These are phyloP conservation scores for Sphaerobolus stellatus DNA, from an alignment of 1,284 basidiomycete species.

Conservation along the genomic window DNA sequence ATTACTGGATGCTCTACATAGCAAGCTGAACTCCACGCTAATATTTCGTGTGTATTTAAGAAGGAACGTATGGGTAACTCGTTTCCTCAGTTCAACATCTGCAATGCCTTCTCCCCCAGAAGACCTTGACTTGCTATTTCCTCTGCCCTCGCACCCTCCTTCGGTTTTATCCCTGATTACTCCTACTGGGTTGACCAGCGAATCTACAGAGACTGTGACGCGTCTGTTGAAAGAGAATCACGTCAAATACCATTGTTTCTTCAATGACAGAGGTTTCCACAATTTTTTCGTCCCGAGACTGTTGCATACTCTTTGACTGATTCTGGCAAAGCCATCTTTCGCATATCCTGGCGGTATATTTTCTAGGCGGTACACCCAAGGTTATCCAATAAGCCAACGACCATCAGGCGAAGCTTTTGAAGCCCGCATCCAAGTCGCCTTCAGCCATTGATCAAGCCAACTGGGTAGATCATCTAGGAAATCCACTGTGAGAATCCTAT, in stretches of 20 bases:
- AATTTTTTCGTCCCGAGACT: conserved; percentile 39
- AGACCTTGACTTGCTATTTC: conserved; percentile 36
- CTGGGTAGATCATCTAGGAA: conserved; percentile 49
- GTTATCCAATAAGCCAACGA: conserved; percentile 45
- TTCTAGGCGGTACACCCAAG: conserved; percentile 43
- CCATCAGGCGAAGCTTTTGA: conserved; percentile 40
- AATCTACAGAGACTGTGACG: conserved; percentile 46
- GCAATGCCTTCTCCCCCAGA: conserved; percentile 8
- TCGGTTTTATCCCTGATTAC: conserved; percentile 33
- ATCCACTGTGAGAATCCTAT: conserved; percentile 40
- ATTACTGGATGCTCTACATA: too few relatives aligned
- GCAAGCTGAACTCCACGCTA: too few relatives aligned
- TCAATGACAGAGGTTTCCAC: conserved; percentile 59
- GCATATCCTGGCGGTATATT: conserved; percentile 51
- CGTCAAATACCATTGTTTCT: conserved; percentile 57
- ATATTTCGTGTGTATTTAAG: too few relatives aligned
- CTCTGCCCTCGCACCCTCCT: conserved; percentile 33
- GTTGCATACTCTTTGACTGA: background rate
- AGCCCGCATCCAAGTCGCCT: conserved; percentile 42
- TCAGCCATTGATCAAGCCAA: conserved; percentile 42
- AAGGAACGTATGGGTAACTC: too few relatives aligned
- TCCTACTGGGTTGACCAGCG: conserved; percentile 48
- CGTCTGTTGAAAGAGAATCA: conserved; percentile 56
- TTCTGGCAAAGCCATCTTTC: conserved; percentile 43
- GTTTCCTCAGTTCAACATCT: too few relatives aligned